Base-by-base conservation (phyloP, 1,284 basidiomycete genomes). In the Tilletiaria anomala region DNA sequence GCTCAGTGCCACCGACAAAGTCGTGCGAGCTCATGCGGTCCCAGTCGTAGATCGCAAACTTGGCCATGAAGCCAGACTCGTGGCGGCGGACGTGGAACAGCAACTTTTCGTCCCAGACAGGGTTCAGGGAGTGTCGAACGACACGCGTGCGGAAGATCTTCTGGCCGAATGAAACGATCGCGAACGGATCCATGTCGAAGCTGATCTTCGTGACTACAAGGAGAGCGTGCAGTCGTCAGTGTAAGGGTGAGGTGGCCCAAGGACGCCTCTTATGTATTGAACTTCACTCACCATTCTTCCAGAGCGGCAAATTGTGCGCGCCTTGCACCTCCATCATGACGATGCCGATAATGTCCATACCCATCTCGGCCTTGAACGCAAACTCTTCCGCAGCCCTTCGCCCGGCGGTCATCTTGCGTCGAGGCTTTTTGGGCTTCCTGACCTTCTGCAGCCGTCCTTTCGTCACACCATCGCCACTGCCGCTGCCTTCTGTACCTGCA, bases 111-210 rank as follows among this genome's bases (percentile, higher is more conserved):
- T 96, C 83, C 86, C 89, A 97, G 0, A 76, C 73, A 0, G 91
- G 91, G 64, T 85, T 87, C 47, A 87, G 76, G 2, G 67, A 69
- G 48, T 68, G 68, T 1, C 69, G 61, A 5, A 64, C 61, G 19
- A 71, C 69, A 6, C 86, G 79, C 0, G 88, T 94, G 3, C 89
- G 76, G 71, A 94, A 96, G 8, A 96, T 84, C 68, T 94, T 94
- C 70, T 91, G 89, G 26, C 88, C 84, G 54, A 97, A 96, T 2
- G 85, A 88, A 51, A 89, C 77, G 51, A 97, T 87, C 12, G 87
- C 83, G 59, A 94, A 96, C 0, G 88, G 88, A 58, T 97, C 88
- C 88, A 96, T 96, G 63, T 96, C 89, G 76, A 80, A 88, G 0
- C 82, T 82, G 0, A 77, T 82, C 2, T 51, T 45, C 4, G 50